A percentile compares a stretch with the other conserved stretches of the same genome.
Conservation (phyloP, 805 yeast species). For the Cyberlindnera misumaiensis region DNA sequence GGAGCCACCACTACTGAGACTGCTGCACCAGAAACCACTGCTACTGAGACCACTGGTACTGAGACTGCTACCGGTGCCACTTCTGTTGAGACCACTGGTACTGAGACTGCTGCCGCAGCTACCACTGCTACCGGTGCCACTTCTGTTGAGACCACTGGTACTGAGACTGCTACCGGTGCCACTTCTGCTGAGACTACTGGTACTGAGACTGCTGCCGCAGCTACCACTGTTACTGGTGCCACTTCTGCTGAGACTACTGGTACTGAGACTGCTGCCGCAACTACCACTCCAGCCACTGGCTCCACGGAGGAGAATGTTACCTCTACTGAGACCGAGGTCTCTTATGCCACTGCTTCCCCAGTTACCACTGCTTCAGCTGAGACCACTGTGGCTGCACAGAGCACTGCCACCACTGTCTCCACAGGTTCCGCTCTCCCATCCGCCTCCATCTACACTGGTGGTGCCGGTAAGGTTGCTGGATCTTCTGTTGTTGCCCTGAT, state of each 20-base stretch:
- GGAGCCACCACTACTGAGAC: neutral
- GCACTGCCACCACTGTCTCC: neutral
- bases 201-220: neutral
- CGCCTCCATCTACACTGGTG: constrained; percentile 8
- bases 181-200: neutral
- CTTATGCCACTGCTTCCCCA: neutral
- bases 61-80: neutral
- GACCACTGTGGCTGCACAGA: neutral
- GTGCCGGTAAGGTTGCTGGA: constrained; percentile 8
- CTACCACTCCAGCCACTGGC: neutral
- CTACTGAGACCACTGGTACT: neutral
- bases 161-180: neutral
- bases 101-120: neutral
- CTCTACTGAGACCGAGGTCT: neutral
- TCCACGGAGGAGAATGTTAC: neutral
- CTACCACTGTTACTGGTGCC: neutral
- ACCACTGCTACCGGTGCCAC: neutral
- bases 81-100: neutral
- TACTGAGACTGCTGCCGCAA: neutral
- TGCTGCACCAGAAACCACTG: neutral
- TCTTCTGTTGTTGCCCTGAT: constrained; percentile 2
- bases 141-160: neutral
- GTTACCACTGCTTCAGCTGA: neutral
- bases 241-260: neutral
- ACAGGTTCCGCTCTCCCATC: neutral